phyloP scores from a whole-genome alignment of 345 rosid genomes.

The Populus tremula region DNA sequence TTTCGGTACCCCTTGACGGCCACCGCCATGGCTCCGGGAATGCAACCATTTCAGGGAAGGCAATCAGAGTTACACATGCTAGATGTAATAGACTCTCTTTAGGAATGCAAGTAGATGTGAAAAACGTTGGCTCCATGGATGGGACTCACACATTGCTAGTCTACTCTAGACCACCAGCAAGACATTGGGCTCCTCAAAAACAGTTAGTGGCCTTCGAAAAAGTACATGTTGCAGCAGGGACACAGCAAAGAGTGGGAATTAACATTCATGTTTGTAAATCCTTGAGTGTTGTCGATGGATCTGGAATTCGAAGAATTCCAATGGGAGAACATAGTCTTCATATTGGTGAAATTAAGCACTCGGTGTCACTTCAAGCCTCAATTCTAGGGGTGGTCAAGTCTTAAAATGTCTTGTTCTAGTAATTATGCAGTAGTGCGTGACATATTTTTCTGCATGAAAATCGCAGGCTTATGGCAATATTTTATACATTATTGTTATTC shows the following conservation, averaged over 20 bases:
- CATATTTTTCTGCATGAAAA: neutral
- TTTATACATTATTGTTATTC: neutral
- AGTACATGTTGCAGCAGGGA: constrained; percentile 56
- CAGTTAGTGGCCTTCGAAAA: constrained; percentile 72
- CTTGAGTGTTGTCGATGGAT: constrained; percentile 72
- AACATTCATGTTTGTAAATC: constrained; percentile 81
- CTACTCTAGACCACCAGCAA: constrained; percentile 60
- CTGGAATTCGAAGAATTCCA: constrained; percentile 80
- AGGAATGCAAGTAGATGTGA: constrained; percentile 61
- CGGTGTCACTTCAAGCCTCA: constrained; percentile 62
- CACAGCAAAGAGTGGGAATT: constrained; percentile 44
- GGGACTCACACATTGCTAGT: constrained; percentile 69
- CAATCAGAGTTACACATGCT: constrained; percentile 68
- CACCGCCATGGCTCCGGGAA: constrained; percentile 40
- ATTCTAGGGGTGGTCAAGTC: constrained; percentile 52
- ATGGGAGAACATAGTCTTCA: constrained; percentile 70
- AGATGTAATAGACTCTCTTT: constrained; percentile 51
- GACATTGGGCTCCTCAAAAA: constrained; percentile 66
- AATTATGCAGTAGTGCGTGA: neutral
- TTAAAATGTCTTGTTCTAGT: neutral
- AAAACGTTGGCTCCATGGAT: constrained; percentile 59
- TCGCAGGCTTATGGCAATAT: neutral
- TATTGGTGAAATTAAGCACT: constrained; percentile 57
- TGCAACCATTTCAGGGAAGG: constrained; percentile 41
- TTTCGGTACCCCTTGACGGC: constrained; percentile 48